phyloP scores from a whole-genome alignment of 2,329 filamentous ascomycete species.

The Phaeosphaeria sp. region DNA sequence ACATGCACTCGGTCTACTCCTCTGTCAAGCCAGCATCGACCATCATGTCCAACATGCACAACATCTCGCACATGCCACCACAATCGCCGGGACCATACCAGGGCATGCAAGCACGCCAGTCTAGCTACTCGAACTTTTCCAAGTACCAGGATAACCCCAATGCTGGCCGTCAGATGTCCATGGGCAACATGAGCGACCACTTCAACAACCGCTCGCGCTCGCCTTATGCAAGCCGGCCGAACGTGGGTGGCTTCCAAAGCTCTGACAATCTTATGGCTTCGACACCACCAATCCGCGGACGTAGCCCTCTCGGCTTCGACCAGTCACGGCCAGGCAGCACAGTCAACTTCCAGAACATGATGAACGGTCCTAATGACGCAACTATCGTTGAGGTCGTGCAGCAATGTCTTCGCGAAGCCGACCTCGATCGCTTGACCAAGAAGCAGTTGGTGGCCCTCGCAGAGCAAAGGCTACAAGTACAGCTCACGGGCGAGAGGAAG shows the following conservation, averaged over 20 bases:
- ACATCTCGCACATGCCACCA: slow-evolving; percentile 78
- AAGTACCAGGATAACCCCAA: slow-evolving; percentile 69
- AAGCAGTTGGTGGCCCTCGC: slow-evolving; percentile 88
- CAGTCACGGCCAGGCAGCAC: slow-evolving; percentile 60
- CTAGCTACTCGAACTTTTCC: slow-evolving; percentile 70
- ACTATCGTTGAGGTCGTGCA: slow-evolving; percentile 86
- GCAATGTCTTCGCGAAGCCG: slow-evolving; percentile 81
- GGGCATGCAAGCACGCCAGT: slow-evolving; percentile 70
- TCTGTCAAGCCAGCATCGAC: slow-evolving; percentile 86
- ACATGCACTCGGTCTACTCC: slow-evolving; percentile 96
- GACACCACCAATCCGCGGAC: slow-evolving; percentile 47
- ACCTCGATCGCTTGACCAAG: slow-evolving; percentile 97
- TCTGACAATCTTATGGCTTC: slow-evolving; percentile 49
- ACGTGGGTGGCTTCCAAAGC: slow-evolving; percentile 52
- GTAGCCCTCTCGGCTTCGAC: slow-evolving; percentile 58
- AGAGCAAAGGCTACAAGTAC: slow-evolving; percentile 90
- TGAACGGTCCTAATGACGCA: slow-evolving; percentile 74
- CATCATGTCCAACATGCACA: slow-evolving; percentile 82
- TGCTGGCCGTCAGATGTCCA: slow-evolving; percentile 64
- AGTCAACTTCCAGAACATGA: slow-evolving; percentile 64
- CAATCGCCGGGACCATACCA: slow-evolving; percentile 75
- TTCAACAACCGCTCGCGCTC: slow-evolving; percentile 28
- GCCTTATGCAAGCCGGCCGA: slow-evolving; percentile 48
- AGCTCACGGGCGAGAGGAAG: slow-evolving; percentile 83
- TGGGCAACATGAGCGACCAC: slow-evolving; percentile 61